A percentile compares a stretch with the other conserved stretches of the same genome.
Conservation (phyloP, 1,139 yeast genomes). For the Taiozyma sp. region DNA sequence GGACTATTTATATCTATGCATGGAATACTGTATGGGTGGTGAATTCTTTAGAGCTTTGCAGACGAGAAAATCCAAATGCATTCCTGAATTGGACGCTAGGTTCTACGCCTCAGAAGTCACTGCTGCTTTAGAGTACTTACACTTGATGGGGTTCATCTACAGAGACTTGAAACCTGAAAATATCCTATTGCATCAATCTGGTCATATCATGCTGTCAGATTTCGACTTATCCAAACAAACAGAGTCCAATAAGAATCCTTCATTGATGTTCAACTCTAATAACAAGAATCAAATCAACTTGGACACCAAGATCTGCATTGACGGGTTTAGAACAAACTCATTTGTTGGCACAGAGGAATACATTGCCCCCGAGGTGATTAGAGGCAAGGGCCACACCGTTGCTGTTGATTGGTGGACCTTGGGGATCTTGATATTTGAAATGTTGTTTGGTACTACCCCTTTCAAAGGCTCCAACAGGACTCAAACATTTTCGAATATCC, state of each 20-base stretch:
- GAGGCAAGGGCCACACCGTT: conserved; percentile 95
- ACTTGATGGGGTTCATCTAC: conserved; percentile 93
- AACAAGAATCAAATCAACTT: conserved; percentile 32
- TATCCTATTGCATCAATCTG: conserved; percentile 87
- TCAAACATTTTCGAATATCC: conserved; percentile 81
- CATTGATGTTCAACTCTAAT: conserved; percentile 23
- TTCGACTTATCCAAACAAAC: conserved; percentile 93
- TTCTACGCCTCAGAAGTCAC: conserved; percentile 97
- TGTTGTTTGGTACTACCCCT: conserved; percentile 94
- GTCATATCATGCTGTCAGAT: conserved; percentile 96
- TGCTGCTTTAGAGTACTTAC: conserved; percentile 94
- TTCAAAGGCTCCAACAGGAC: conserved; percentile 89
- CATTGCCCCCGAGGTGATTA: conserved; percentile 95
- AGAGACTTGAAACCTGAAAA: conserved; percentile 96
- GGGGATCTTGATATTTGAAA: conserved; percentile 87
- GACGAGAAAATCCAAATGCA: conserved; percentile 82
- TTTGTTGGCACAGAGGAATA: conserved; percentile 98
- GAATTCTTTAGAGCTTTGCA: conserved; percentile 96
- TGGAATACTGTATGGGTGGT: conserved; percentile 99
- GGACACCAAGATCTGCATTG: conserved; percentile 92
- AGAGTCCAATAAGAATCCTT: conserved; percentile 58
- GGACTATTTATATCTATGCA: conserved; percentile 87
- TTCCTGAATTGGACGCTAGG: conserved; percentile 82
- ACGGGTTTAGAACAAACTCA: conserved; percentile 93
- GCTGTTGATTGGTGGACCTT: conserved; percentile 99